phyloP scores from a whole-genome alignment of 106 monocot species.

The Dendrobium chrysotoxum region DNA sequence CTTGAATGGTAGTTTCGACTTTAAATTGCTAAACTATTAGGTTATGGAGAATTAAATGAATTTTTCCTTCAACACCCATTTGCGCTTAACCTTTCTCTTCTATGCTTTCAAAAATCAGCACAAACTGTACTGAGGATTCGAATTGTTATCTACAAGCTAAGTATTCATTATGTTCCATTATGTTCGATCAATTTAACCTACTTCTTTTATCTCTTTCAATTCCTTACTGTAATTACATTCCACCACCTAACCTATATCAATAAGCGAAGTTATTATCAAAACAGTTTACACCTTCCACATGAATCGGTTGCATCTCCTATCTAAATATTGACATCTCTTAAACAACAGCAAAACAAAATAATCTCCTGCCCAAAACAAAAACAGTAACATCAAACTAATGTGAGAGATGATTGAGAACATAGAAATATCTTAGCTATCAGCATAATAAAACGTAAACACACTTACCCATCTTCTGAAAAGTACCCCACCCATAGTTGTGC shows the following conservation, averaged over 20 bases:
- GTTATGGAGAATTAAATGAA: no score
- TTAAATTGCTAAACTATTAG: no score
- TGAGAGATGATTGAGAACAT: not conserved
- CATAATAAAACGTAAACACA: not conserved
- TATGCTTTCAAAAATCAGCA: no score
- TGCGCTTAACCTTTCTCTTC: no score
- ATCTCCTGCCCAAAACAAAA: not conserved
- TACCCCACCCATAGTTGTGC: slow-evolving; percentile 96
- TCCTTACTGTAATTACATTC: not conserved
- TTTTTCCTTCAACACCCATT: no score
- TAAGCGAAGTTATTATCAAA: not conserved
- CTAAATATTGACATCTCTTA: not conserved
- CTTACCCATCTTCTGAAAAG: slow-evolving; percentile 83
- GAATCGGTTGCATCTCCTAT: not conserved
- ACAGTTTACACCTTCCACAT: not conserved
- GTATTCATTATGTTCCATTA: no score
- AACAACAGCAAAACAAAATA: not conserved
- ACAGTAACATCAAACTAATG: not conserved
- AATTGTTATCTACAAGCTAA: no score
- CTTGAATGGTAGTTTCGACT: no score
- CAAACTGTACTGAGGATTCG: no score
- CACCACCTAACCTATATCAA: not conserved
- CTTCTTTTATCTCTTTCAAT: not conserved
- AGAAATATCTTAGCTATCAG: not conserved
- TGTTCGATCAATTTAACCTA: not conserved